phyloP scores from a whole-genome alignment of 768 basidiomycete genomes.

The Tulasnella calospora region DNA sequence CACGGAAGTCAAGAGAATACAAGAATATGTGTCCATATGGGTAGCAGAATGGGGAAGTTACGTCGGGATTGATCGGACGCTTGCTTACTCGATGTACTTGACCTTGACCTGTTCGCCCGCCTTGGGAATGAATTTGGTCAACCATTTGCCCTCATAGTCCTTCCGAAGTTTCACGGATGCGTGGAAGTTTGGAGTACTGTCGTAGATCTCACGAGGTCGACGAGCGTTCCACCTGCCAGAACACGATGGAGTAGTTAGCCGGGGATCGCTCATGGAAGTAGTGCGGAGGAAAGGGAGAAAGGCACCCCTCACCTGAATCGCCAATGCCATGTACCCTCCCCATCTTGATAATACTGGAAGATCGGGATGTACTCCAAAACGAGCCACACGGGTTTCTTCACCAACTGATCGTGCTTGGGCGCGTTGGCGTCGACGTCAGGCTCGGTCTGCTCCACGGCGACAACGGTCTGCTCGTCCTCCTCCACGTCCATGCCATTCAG shows the following conservation, averaged over 20 bases:
- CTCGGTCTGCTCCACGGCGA: not conserved
- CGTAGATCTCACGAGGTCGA: conserved; percentile 9
- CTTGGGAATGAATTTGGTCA: not conserved
- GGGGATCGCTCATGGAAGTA: not conserved
- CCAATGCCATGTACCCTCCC: conserved; percentile 10
- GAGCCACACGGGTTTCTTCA: conserved; percentile 17
- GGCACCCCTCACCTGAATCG: not conserved
- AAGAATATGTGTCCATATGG: not conserved
- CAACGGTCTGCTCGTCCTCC: not conserved
- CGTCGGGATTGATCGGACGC: conserved; percentile 28
- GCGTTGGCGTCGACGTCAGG: conserved; percentile 6
- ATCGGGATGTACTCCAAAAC: conserved; percentile 24
- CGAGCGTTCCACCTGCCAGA: not conserved
- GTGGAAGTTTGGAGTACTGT: conserved; percentile 7
- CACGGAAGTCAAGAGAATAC: not conserved
- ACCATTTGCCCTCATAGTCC: not conserved
- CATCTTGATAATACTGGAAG: conserved; percentile 15
- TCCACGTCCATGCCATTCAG: not conserved
- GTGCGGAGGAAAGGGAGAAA: not conserved
- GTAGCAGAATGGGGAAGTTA: not conserved
- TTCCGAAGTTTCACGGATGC: not conserved
- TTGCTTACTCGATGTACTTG: conserved; percentile 24
- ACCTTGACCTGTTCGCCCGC: not conserved
- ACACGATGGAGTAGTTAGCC: too few species aligned
- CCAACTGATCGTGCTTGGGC: conserved; percentile 10